These are phyloP conservation scores for Endocarpon pusillum DNA, from an alignment of 495 filamentous ascomycete species.

Conservation along the genomic window DNA sequence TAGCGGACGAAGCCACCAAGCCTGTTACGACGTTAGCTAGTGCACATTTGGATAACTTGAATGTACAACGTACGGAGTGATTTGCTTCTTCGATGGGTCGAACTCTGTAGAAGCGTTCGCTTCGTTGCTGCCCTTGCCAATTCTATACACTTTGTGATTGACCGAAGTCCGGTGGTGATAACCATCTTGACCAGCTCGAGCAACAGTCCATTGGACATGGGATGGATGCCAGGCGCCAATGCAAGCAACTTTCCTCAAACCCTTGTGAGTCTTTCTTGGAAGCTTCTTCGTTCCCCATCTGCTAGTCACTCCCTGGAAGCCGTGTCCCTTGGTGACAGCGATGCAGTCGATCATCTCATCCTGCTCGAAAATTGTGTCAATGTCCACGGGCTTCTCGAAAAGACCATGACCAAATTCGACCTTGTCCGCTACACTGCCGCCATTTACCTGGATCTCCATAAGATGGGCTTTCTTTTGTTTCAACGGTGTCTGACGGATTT, in stretches of 20 bases:
- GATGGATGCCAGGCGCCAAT: conserved; percentile 99
- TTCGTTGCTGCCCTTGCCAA: conserved; percentile 78
- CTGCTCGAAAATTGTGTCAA: conserved; percentile 94
- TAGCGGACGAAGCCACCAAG: conserved; percentile 99
- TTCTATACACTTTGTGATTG: conserved; percentile 99
- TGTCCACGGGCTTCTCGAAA: conserved; percentile 95
- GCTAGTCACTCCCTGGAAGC: conserved; percentile 89
- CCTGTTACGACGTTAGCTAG: conserved; percentile 34
- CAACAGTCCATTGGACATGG: conserved; percentile 99
- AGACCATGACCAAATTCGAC: conserved; percentile 83
- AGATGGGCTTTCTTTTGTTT: conserved; percentile 99
- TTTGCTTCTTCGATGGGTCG: conserved; percentile 97
- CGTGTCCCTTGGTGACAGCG: conserved; percentile 99
- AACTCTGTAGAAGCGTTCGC: conserved; percentile 88
- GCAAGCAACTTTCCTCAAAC: conserved; percentile 99
- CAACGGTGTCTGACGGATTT: conserved; percentile 96
- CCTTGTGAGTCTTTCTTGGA: conserved; percentile 99
- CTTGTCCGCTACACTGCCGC: conserved; percentile 86
- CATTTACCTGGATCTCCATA: conserved; percentile 99
- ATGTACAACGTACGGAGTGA: conserved; percentile 78
- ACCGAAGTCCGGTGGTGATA: conserved; percentile 99
- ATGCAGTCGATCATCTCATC: conserved; percentile 99
- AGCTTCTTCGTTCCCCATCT: conserved; percentile 99
- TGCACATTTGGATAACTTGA: background rate
- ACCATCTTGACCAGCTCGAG: conserved; percentile 98